These are phyloP conservation scores for Fusarium caatingaense DNA, from an alignment of 2,329 filamentous ascomycete genomes.

Conservation along the genomic window DNA sequence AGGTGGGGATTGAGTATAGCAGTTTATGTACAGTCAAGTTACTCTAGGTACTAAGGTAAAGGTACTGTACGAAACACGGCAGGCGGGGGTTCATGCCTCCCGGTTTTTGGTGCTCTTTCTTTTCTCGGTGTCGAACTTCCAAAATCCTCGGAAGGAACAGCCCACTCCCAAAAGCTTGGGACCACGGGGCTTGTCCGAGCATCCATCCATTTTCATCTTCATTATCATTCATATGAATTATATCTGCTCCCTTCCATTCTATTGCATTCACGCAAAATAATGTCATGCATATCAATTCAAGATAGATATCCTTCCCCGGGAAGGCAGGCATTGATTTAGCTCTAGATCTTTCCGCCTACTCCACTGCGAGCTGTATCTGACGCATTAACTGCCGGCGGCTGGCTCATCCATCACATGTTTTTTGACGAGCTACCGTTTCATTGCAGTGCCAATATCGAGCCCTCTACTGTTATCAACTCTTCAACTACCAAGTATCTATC, in stretches of 20 bases:
- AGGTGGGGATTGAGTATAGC: conserved; percentile 30
- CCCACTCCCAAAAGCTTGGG: conserved; percentile 15
- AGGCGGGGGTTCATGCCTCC: conserved; percentile 37
- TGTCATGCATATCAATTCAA: not conserved
- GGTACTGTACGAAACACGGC: conserved; percentile 6
- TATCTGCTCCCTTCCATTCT: not conserved
- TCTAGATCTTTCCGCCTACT: not conserved
- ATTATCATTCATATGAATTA: not conserved
- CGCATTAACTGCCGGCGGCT: conserved; percentile 3
- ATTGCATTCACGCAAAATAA: not conserved
- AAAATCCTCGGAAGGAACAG: conserved; percentile 12
- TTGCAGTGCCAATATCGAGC: not conserved
- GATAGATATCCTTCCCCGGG: not conserved
- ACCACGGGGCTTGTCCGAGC: conserved; percentile 22
- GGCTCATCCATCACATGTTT: conserved; percentile 6
- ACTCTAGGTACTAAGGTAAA: not conserved
- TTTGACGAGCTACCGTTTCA: not conserved
- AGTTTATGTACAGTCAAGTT: conserved; percentile 16
- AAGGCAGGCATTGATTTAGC: not conserved
- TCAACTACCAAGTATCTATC: not conserved
- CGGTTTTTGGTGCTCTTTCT: conserved; percentile 7
- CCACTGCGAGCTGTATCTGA: not conserved
- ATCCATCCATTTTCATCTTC: not conserved
- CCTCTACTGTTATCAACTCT: not conserved
- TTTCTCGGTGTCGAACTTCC: conserved; percentile 21